Conservation (phyloP, 345 rosid genomes). For the Populus simonii region DNA sequence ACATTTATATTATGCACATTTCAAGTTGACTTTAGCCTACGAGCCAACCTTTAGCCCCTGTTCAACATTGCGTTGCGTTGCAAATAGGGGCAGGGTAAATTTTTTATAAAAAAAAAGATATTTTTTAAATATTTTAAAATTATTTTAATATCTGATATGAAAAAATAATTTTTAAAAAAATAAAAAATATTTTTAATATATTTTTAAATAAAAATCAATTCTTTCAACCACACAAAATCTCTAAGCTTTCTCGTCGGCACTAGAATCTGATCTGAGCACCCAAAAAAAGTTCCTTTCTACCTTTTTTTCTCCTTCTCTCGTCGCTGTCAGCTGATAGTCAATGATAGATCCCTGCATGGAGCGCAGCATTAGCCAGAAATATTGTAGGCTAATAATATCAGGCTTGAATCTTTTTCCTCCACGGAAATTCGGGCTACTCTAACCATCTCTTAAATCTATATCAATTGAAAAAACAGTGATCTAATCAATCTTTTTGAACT, state of each 20-base stretch:
- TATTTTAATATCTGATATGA: too few relatives aligned
- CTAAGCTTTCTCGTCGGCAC: too few relatives aligned
- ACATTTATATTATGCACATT: neutral
- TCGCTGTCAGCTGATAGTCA: neutral
- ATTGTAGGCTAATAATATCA: neutral
- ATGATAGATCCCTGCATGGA: neutral
- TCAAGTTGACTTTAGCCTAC: constrained; percentile 12
- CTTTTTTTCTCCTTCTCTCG: neutral
- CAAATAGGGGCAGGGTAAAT: too few relatives aligned
- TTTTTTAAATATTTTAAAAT: too few relatives aligned
- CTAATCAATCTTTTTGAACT: neutral
- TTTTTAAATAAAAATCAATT: too few relatives aligned
- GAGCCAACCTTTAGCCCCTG: neutral
- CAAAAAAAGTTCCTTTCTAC: neutral
- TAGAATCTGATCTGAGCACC: neutral
- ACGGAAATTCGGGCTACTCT: neutral
- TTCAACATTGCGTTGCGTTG: too few relatives aligned
- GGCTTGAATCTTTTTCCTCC: neutral
- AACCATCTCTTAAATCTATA: neutral
- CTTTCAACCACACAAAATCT: too few relatives aligned
- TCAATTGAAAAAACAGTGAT: too few relatives aligned
- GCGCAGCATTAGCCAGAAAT: neutral
- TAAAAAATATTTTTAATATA: too few relatives aligned
- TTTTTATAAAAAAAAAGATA: too few relatives aligned
- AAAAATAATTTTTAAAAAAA: too few relatives aligned